Evolutionary conservation across 2,329 filamentous ascomycete genomes (phyloP).

Genomic region (Phyllosticta paracitricarpa): DNA sequence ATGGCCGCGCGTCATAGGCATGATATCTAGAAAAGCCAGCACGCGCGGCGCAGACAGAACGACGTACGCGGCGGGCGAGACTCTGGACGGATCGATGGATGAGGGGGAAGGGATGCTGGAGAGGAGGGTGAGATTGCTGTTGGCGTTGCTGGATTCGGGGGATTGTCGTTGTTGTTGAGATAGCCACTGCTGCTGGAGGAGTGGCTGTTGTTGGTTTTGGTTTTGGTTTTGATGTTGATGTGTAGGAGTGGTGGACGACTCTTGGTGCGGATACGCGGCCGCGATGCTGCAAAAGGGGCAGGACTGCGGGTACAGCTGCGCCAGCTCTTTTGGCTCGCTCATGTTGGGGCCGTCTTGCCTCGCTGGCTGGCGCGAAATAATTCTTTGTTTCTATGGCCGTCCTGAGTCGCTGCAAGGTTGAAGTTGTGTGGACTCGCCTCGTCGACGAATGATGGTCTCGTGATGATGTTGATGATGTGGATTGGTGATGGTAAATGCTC

Average conservation of each 20-base stretch:
- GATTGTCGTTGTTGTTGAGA: background rate
- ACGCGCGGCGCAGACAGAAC: conserved; percentile 69
- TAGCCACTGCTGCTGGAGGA: background rate
- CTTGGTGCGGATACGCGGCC: conserved; percentile 35
- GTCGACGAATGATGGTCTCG: background rate
- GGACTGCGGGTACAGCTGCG: conserved; percentile 27
- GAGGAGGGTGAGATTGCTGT: background rate
- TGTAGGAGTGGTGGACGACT: no score
- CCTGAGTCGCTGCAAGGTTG: no score
- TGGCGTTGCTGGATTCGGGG: background rate
- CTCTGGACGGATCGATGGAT: conserved; percentile 19
- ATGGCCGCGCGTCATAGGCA: conserved; percentile 77
- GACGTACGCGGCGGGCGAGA: conserved; percentile 41
- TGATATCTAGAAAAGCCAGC: conserved; percentile 85
- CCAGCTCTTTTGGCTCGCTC: conserved; percentile 1
- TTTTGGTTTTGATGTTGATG: conserved; percentile 11
- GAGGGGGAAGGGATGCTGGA: conserved; percentile 20
- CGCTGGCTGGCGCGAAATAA: background rate
- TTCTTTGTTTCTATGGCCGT: no score
- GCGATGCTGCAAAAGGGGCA: conserved; percentile 54
- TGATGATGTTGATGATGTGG: background rate
- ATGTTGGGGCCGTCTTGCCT: background rate
- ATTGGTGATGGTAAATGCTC: background rate
- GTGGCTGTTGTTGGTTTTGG: background rate
- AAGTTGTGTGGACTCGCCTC: background rate